These are phyloP conservation scores for Choiromyces venosus DNA, from an alignment of 495 filamentous ascomycete genomes.

Conservation along the genomic window DNA sequence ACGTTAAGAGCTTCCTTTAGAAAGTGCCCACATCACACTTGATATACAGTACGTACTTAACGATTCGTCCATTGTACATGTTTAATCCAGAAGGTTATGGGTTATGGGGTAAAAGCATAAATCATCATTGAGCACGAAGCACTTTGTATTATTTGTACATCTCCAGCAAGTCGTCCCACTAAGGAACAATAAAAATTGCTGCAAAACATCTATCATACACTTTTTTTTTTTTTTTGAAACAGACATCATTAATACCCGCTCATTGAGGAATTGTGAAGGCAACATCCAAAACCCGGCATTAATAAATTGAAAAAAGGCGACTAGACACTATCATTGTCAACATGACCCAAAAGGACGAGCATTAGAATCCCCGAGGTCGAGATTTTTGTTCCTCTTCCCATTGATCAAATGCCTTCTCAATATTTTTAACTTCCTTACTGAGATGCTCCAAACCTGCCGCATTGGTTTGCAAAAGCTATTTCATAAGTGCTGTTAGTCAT, in stretches of 20 bases:
- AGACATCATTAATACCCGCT: not conserved
- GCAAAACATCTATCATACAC: not conserved
- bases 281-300: not conserved
- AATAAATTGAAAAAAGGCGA: not conserved
- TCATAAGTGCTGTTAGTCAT: slow-evolving; percentile 14
- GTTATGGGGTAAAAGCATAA: not conserved
- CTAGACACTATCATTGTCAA: slow-evolving; percentile 1
- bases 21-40: slow-evolving; percentile 14
- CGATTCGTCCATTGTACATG: not conserved
- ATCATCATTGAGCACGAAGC: not conserved
- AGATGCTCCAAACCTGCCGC: slow-evolving; percentile 80
- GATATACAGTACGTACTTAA: not conserved
- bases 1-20: slow-evolving; percentile 68
- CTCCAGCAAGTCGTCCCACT: not conserved
- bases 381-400: slow-evolving; percentile 58
- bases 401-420: slow-evolving; percentile 72
- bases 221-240: not conserved
- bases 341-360: slow-evolving; percentile 3
- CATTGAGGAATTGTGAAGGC: not conserved
- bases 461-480: slow-evolving; percentile 82
- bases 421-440: slow-evolving; percentile 69
- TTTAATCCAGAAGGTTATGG: not conserved
- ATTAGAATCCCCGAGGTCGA: slow-evolving; percentile 32
- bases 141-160: slow-evolving; percentile 1
- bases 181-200: slow-evolving; percentile 7